Base-by-base conservation (phyloP, 2,329 filamentous ascomycete genomes). In the Epichloe glyceriae region DNA sequence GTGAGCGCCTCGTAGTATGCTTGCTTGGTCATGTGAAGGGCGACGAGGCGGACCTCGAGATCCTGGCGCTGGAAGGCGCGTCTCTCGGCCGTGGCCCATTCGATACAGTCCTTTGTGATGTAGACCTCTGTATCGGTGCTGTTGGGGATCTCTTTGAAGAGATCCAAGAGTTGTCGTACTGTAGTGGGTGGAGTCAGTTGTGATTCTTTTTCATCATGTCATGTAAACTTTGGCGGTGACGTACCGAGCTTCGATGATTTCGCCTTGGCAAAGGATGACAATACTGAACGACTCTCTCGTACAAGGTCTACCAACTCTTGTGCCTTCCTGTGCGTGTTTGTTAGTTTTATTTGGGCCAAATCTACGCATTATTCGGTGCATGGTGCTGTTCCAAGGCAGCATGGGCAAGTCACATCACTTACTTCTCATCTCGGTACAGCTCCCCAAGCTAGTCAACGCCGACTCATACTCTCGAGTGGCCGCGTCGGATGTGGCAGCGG, bases 81-180 rank as follows among this genome's bases (percentile, higher is more conserved):
- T 61, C 90, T 86, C 74, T 97, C 89, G 49, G 88, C 86, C 50
- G 91, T 88, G 46, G 93, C 93, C 93, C 93, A 98, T 73, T 97
- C 91, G 82, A 98, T 98, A 74, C 89, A 97, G 71, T 93, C 95
- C 72, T 95, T 95, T 64, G 93, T 98, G 62, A 96, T 88, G 67
- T 83, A 74, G 67, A 95, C 89, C 73, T 98, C 93, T 65, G 85
- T 87, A 67, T 98, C 93, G 74, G 86, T 86, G 61, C 88, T 93
- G 71, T 96, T 86, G 62, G 94, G 93, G 61, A 97, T 96, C 63
- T 86, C 80, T 62, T 86, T 82, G 76, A 97, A 93, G 67, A 96
- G 83, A 69, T 98, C 93, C 67, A 98, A 86, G 26, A 98, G 82
- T 72, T 96, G 89, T 61, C 93, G 91, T 60, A 98, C 93, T 96